These are phyloP conservation scores for Fusarium acutatum DNA, from an alignment of 2,329 filamentous ascomycete genomes.

Conservation along the genomic window DNA sequence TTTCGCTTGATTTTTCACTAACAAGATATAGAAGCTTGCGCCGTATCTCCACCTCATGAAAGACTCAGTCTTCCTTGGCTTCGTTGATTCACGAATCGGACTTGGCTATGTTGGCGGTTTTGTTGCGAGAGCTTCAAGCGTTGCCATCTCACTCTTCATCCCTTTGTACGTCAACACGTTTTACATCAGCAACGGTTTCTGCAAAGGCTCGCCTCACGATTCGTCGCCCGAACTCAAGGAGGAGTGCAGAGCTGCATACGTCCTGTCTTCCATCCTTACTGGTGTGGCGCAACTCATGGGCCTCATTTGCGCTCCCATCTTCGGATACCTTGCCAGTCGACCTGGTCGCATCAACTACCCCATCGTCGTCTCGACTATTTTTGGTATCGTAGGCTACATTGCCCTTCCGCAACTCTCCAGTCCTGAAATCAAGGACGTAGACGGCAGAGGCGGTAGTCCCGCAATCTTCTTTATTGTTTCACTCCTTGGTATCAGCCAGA, in stretches of 20 bases:
- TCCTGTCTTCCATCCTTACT: slow-evolving; percentile 85
- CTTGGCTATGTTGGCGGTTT: slow-evolving; percentile 94
- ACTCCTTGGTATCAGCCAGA: slow-evolving; percentile 90
- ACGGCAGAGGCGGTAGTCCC: slow-evolving; percentile 72
- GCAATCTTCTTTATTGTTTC: slow-evolving; percentile 79
- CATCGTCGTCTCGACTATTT: slow-evolving; percentile 73
- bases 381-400: slow-evolving; percentile 82
- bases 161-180: slow-evolving; percentile 92
- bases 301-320: slow-evolving; percentile 83
- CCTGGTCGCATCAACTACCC: slow-evolving; percentile 75
- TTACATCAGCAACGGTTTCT: slow-evolving; percentile 83
- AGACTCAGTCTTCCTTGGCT: slow-evolving; percentile 73
- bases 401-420: slow-evolving; percentile 79
- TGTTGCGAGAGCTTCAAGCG: slow-evolving; percentile 91
- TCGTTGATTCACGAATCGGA: slow-evolving; percentile 79
- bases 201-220: slow-evolving; percentile 71
- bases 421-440: slow-evolving; percentile 73
- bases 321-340: slow-evolving; percentile 84
- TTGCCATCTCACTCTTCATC: slow-evolving; percentile 94
- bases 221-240: slow-evolving; percentile 79
- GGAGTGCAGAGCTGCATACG: slow-evolving; percentile 86
- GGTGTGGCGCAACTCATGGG: slow-evolving; percentile 89
- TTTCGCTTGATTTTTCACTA: not conserved
- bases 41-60: slow-evolving; percentile 69
- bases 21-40: slow-evolving; percentile 49